Percentiles rank a stretch among this genome's conserved stretches.
These are phyloP conservation scores for Triticum monococcum DNA, from an alignment of 176 grass and related monocot genomes.

Conservation along the genomic window DNA sequence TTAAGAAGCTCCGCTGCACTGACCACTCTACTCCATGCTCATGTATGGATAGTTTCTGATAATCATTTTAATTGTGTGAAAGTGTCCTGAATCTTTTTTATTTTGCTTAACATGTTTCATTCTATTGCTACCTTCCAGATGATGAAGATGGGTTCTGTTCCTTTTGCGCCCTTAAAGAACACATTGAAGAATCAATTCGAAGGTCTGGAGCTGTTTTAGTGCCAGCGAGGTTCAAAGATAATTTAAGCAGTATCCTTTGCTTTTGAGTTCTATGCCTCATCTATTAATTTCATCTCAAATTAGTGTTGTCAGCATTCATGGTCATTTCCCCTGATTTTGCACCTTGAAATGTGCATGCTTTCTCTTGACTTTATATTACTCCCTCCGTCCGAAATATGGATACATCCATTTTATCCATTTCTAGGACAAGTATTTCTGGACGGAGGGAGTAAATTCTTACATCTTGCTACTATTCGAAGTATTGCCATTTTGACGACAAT, in stretches of 20 bases:
- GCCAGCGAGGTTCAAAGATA: constrained; percentile 64
- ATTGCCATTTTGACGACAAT: background rate
- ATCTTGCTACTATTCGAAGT: background rate
- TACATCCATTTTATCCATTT: no score
- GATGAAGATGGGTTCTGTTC: constrained; percentile 67
- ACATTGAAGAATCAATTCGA: constrained; percentile 48
- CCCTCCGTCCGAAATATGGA: no score
- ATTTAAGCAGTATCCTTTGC: constrained; percentile 94
- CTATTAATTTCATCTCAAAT: background rate
- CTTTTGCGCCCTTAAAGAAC: constrained; percentile 85
- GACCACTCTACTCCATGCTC: constrained; percentile 58
- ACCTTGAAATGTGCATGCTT: background rate
- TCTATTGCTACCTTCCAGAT: constrained; percentile 41
- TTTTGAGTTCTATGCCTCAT: background rate
- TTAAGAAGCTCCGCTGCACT: constrained; percentile 47
- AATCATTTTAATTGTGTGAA: background rate
- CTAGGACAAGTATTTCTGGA: no score
- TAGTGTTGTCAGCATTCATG: background rate
- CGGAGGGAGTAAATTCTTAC: background rate
- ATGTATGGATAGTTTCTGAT: constrained; percentile 41
- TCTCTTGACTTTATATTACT: background rate
- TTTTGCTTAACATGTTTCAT: constrained; percentile 6
- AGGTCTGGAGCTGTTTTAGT: constrained; percentile 54
- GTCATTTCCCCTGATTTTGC: constrained; percentile 3
- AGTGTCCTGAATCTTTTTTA: background rate